Conservation (phyloP, 129 eudicot species). For the Rutidosis leptorrhynchoides region DNA sequence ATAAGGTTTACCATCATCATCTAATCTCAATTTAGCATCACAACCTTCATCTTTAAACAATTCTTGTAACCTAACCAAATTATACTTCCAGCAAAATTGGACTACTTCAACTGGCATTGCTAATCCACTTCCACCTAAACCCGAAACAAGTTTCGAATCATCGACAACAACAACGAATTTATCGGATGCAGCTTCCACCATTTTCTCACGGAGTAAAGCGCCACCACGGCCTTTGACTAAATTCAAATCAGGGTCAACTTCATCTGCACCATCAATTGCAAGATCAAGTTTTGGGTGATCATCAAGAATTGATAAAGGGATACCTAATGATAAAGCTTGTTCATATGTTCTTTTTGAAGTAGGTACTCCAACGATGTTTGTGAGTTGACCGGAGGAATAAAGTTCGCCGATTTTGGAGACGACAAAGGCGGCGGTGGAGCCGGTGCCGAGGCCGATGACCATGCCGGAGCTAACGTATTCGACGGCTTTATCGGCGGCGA, state of each 20-base stretch:
- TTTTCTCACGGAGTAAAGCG: constrained; percentile 77
- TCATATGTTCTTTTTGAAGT: constrained; percentile 86
- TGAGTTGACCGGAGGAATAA: constrained; percentile 49
- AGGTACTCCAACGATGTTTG: constrained; percentile 77
- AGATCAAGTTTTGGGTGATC: constrained; percentile 76
- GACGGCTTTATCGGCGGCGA: constrained; percentile 95
- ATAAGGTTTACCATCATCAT: constrained; percentile 75
- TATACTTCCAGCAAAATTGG: constrained; percentile 94
- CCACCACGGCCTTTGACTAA: constrained; percentile 96
- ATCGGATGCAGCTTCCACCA: constrained; percentile 88
- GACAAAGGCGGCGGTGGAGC: constrained; percentile 97
- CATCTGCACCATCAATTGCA: constrained; percentile 96
- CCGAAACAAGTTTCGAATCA: constrained; percentile 71
- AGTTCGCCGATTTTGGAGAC: constrained; percentile 79
- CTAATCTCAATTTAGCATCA: constrained; percentile 81
- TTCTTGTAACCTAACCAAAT: constrained; percentile 59
- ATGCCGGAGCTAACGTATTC: constrained; percentile 80
- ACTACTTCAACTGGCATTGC: constrained; percentile 99
- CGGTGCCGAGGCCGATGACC: constrained; percentile 97
- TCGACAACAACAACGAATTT: constrained; percentile 86
- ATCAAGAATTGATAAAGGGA: constrained; percentile 78
- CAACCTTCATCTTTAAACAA: constrained; percentile 66
- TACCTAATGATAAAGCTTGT: constrained; percentile 64
- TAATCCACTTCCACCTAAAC: constrained; percentile 82
- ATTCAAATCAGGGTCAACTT: constrained; percentile 84